Evolutionary conservation across 75 land plant species (phyloP).

Genomic region (Cryptomeria japonica): DNA sequence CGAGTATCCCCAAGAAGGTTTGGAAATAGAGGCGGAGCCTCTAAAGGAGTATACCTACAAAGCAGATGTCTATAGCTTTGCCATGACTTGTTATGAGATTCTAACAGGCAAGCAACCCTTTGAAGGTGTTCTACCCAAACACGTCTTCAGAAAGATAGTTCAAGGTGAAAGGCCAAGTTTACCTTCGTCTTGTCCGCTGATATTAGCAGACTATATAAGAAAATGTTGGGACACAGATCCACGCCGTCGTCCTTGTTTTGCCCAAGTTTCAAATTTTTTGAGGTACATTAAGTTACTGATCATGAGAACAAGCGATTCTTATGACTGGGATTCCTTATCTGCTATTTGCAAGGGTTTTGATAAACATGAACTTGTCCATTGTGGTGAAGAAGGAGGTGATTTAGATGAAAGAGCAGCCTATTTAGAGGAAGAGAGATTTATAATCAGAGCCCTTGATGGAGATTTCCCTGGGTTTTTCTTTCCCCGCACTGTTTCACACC

Average conservation of each 20-base stretch:
- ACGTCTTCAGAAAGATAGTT: background rate
- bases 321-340: background rate
- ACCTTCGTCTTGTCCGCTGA: background rate
- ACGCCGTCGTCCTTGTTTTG: conserved; percentile 18
- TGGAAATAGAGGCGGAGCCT: background rate
- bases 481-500: background rate
- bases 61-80: conserved; percentile 25
- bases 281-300: conserved; percentile 13
- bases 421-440: background rate
- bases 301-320: background rate
- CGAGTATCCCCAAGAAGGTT: background rate
- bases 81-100: conserved; percentile 20
- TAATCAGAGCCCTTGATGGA: conserved; percentile 8
- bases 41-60: background rate
- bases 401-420: background rate
- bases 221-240: conserved; percentile 28
- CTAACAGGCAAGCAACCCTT: conserved; percentile 18
- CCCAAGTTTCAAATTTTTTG: conserved; percentile 19
- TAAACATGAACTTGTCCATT: background rate
- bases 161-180: background rate
- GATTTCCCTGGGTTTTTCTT: background rate
- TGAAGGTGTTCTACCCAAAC: background rate
- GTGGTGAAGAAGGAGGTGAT: background rate
- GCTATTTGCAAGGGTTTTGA: background rate
- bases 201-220: conserved; percentile 15